These are phyloP conservation scores for Phytophthora pini DNA, from an alignment of 352 stramenopile species.

Conservation along the genomic window DNA sequence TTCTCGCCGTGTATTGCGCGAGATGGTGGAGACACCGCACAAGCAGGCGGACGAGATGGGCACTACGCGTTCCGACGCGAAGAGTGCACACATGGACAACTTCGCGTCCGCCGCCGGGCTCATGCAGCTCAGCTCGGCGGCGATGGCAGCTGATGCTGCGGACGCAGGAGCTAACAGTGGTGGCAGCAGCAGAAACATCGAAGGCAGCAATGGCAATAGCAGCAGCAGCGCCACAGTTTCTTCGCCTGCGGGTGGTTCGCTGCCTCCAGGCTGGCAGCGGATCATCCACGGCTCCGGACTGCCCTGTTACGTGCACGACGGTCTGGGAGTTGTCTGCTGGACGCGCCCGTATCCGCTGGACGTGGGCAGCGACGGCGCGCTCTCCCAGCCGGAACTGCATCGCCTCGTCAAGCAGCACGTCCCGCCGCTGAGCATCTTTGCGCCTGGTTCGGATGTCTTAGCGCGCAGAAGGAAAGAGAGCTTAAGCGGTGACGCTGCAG, in stretches of 20 bases:
- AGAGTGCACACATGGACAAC: slow-evolving; percentile 27
- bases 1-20: neutral
- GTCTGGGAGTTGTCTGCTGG: slow-evolving; percentile 68
- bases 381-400: slow-evolving; percentile 48
- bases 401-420: slow-evolving; percentile 62
- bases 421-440: slow-evolving; percentile 72
- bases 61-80: slow-evolving; percentile 2
- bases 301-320: slow-evolving; percentile 71
- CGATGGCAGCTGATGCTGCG: slow-evolving; percentile 25
- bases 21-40: slow-evolving; percentile 23
- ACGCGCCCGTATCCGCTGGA: slow-evolving; percentile 71
- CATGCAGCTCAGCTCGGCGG: slow-evolving; percentile 62
- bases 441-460: slow-evolving; percentile 26
- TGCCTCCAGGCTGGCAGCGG: slow-evolving; percentile 70
- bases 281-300: slow-evolving; percentile 73
- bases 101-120: slow-evolving; percentile 45
- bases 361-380: slow-evolving; percentile 26
- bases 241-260: slow-evolving; percentile 28
- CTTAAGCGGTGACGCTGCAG: neutral
- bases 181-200: slow-evolving; percentile 4
- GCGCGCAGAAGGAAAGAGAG: slow-evolving; percentile 6
- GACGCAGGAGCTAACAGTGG: neutral
- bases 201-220: neutral
- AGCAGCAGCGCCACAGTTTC: slow-evolving; percentile 8
- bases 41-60: slow-evolving; percentile 24